phyloP scores from a whole-genome alignment of 371 early-diverging fungal genomes.

The Circinella minor region DNA sequence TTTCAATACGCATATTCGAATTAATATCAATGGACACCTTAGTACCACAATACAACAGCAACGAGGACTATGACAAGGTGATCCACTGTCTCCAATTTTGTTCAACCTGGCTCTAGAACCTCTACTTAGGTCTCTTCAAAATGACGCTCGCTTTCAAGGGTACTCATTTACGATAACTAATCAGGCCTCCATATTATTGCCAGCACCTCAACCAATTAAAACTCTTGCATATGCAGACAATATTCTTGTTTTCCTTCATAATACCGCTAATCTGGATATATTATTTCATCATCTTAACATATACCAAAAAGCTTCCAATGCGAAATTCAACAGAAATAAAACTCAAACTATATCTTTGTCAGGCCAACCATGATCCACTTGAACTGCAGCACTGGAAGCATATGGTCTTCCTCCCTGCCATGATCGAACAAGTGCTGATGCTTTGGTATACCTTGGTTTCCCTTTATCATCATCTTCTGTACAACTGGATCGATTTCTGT shows the following conservation, averaged over 20 bases:
- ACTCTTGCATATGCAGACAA: slow-evolving; percentile 26
- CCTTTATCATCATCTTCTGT: slow-evolving; percentile 16
- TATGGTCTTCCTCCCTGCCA: slow-evolving; percentile 17
- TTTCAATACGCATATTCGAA: slow-evolving; percentile 20
- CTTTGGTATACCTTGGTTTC: slow-evolving; percentile 27
- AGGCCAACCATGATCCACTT: slow-evolving; percentile 11
- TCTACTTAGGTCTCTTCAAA: slow-evolving; percentile 21
- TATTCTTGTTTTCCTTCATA: slow-evolving; percentile 21
- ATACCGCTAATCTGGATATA: slow-evolving; percentile 3
- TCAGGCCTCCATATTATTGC: not conserved
- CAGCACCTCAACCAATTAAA: slow-evolving; percentile 17
- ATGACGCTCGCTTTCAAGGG: not conserved
- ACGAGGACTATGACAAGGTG: slow-evolving; percentile 34
- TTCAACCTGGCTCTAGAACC: slow-evolving; percentile 43
- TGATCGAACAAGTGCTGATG: slow-evolving; percentile 5
- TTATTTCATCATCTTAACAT: slow-evolving; percentile 12
- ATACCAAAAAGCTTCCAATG: slow-evolving; percentile 27
- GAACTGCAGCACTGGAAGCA: not conserved
- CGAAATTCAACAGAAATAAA: slow-evolving; percentile 24
- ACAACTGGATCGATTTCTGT: slow-evolving; percentile 20
- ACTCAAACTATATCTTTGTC: slow-evolving; percentile 25
- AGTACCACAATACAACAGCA: slow-evolving; percentile 17
- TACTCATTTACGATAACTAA: not conserved
- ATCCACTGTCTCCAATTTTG: slow-evolving; percentile 30
- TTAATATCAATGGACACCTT: slow-evolving; percentile 28